Evolutionary conservation across 805 yeast genomes (phyloP).

Genomic region (Kazachstania viticola): DNA sequence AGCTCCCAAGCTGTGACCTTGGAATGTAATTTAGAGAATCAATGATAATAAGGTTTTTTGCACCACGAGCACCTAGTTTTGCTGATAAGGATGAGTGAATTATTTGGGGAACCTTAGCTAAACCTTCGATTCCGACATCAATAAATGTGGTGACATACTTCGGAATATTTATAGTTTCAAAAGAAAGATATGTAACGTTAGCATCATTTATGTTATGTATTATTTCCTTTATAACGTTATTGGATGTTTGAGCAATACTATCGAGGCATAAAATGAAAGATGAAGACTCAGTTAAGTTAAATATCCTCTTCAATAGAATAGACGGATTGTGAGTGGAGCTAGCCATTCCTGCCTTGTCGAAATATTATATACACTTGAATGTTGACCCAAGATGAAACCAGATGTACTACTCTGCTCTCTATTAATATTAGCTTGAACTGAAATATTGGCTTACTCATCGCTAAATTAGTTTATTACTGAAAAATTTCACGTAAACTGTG

Average conservation of each 20-base stretch:
- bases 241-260: conserved; percentile 56
- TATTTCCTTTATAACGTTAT: conserved; percentile 46
- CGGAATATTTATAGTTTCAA: conserved; percentile 51
- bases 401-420: neutral
- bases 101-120: conserved; percentile 9
- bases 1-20: conserved; percentile 34
- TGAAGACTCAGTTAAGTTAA: conserved; percentile 59
- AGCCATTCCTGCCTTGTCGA: conserved; percentile 16
- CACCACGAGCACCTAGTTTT: conserved; percentile 5
- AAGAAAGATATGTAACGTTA: conserved; percentile 47
- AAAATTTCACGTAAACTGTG: too few relatives aligned
- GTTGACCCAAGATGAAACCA: too few relatives aligned
- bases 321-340: conserved; percentile 30
- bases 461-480: too few relatives aligned
- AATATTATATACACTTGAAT: too few relatives aligned
- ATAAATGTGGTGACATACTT: conserved; percentile 36
- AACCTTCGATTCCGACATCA: conserved; percentile 28
- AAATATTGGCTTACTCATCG: too few relatives aligned
- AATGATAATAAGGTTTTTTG: conserved; percentile 38
- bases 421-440: too few relatives aligned
- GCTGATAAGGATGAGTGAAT: conserved; percentile 13
- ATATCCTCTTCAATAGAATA: conserved; percentile 55
- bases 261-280: conserved; percentile 67
- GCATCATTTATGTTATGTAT: conserved; percentile 27
- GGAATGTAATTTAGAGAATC: conserved; percentile 59